Evolutionary conservation across 257 asterid genomes (phyloP).

Genomic region (Solanum bukasovii): DNA sequence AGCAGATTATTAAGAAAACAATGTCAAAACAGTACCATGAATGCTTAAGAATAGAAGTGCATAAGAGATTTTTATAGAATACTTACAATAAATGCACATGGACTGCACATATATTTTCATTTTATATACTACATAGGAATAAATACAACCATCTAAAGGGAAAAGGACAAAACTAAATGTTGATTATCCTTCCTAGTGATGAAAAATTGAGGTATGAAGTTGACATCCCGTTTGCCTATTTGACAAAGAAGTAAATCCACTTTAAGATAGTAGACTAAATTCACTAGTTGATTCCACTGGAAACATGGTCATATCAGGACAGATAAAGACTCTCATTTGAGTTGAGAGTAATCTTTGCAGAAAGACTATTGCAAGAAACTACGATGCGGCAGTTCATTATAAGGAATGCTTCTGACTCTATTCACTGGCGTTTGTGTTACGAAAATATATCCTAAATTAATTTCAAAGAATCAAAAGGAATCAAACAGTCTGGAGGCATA

Average conservation of each 20-base stretch:
- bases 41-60: background rate
- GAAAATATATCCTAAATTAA: background rate
- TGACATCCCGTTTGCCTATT: background rate
- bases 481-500: conserved; percentile 14
- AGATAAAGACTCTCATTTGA: background rate
- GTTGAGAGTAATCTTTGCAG: background rate
- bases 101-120: background rate
- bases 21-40: background rate
- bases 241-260: background rate
- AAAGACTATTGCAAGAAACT: background rate
- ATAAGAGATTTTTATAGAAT: background rate
- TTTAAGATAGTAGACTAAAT: background rate
- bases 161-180: background rate
- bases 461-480: background rate
- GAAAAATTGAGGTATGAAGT: background rate
- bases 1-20: background rate
- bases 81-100: background rate
- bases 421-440: background rate
- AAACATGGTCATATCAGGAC: background rate
- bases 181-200: background rate
- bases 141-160: background rate
- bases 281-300: background rate
- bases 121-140: background rate
- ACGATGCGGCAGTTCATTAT: background rate
- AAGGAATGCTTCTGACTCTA: background rate